A percentile compares a stretch with the other conserved stretches of the same genome.
Conservation (phyloP, 2,329 filamentous ascomycete genomes). For the Hypoxylon sp. region DNA sequence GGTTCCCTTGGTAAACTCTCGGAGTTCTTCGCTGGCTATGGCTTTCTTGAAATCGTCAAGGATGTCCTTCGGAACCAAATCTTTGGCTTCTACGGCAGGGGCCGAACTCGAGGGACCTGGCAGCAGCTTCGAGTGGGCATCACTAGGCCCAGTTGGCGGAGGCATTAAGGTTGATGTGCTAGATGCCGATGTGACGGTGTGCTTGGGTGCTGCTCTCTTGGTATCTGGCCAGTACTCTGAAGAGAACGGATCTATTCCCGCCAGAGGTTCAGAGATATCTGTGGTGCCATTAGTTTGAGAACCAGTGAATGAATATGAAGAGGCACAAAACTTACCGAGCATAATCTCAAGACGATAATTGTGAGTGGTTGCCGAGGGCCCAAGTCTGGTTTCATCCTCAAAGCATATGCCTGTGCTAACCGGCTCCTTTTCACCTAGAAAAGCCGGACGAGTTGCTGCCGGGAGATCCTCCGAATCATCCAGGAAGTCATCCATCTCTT, state of each 20-base stretch:
- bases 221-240: slow-evolving; percentile 75
- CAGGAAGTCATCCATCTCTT: slow-evolving; percentile 89
- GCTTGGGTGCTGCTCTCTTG: slow-evolving; percentile 23
- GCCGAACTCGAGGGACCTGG: slow-evolving; percentile 20
- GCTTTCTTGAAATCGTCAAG: slow-evolving; percentile 73
- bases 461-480: slow-evolving; percentile 80
- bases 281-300: slow-evolving; percentile 31
- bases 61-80: slow-evolving; percentile 65
- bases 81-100: slow-evolving; percentile 37
- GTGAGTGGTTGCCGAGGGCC: slow-evolving; percentile 59
- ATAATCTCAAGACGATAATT: slow-evolving; percentile 79
- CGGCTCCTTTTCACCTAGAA: slow-evolving; percentile 73
- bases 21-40: slow-evolving; percentile 70
- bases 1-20: slow-evolving; percentile 72
- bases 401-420: slow-evolving; percentile 84
- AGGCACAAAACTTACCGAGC: slow-evolving; percentile 68
- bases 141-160: slow-evolving; percentile 34
- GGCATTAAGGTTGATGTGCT: slow-evolving; percentile 34
- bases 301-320: slow-evolving; percentile 31
- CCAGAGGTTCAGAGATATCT: slow-evolving; percentile 60
- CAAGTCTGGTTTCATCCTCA: slow-evolving; percentile 66
- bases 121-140: slow-evolving; percentile 22
- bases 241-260: slow-evolving; percentile 83
- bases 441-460: slow-evolving; percentile 49
- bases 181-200: slow-evolving; percentile 10